Percentiles rank a stretch among this genome's conserved stretches.
These are phyloP conservation scores for Ganoderma multipileum DNA, from an alignment of 1,284 basidiomycete species.

Conservation along the genomic window DNA sequence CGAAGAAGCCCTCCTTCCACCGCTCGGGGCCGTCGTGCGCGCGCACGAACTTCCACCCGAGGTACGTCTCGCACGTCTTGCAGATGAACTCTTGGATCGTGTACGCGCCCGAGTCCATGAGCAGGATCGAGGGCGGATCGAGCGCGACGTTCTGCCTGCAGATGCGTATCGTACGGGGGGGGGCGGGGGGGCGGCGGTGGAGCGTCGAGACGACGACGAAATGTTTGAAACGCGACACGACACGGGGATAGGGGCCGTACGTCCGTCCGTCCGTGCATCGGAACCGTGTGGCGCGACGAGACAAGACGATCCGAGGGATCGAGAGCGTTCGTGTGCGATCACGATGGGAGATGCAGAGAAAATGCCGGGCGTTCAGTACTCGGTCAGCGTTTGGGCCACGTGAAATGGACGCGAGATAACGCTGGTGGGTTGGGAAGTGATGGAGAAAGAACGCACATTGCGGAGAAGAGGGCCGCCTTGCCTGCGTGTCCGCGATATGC, in stretches of 20 bases:
- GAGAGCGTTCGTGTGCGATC: not conserved
- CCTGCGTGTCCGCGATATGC: slow-evolving; percentile 40
- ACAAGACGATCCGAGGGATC: not conserved
- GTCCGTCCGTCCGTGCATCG: not conserved
- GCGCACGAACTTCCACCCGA: slow-evolving; percentile 69
- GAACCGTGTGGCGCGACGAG: not conserved
- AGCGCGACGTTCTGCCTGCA: slow-evolving; percentile 35
- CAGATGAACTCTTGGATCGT: slow-evolving; percentile 64
- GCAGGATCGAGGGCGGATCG: slow-evolving; percentile 46
- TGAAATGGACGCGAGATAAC: not conserved
- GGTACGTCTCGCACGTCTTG: slow-evolving; percentile 52
- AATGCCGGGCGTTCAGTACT: not conserved
- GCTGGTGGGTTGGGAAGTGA: not conserved
- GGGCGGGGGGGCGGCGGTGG: too few relatives aligned
- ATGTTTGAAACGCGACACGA: not conserved
- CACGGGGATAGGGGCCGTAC: not conserved
- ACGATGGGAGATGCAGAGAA: not conserved
- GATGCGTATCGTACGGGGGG: not conserved
- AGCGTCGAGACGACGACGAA: too few relatives aligned
- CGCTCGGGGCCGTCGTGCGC: slow-evolving; percentile 62
- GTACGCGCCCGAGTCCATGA: slow-evolving; percentile 70
- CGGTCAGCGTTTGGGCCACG: not conserved
- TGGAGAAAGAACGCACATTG: slow-evolving; percentile 47
- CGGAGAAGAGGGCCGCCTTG: slow-evolving; percentile 44
- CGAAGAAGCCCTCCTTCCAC: slow-evolving; percentile 66